Conservation (phyloP, 805 yeast genomes). For the Yueomyces sinensis region DNA sequence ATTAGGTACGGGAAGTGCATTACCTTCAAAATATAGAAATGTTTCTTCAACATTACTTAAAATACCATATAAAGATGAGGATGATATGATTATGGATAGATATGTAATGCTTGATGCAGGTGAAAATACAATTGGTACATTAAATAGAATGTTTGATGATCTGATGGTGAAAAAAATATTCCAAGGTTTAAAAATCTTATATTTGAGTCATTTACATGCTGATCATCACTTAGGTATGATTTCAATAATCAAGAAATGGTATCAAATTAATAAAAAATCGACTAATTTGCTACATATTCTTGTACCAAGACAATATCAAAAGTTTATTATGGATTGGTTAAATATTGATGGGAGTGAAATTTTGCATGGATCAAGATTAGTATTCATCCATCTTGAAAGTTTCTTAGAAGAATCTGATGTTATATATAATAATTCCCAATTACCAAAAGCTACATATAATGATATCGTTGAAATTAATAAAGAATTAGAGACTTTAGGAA, state of each 20-base stretch:
- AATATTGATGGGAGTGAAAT: slow-evolving; percentile 32
- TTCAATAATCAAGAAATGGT: slow-evolving; percentile 60
- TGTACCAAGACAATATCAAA: slow-evolving; percentile 62
- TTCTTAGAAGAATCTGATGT: too few relatives aligned
- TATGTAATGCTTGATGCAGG: slow-evolving; percentile 82
- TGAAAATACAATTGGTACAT: slow-evolving; percentile 72
- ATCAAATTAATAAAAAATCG: slow-evolving; percentile 26
- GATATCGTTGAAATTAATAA: slow-evolving; percentile 12
- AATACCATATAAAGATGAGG: slow-evolving; percentile 33
- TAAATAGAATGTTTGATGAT: slow-evolving; percentile 50
- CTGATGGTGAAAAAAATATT: slow-evolving; percentile 36
- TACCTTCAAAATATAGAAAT: slow-evolving; percentile 75
- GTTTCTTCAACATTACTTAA: slow-evolving; percentile 76
- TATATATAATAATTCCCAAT: too few relatives aligned
- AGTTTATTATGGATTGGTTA: slow-evolving; percentile 60
- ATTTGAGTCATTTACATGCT: slow-evolving; percentile 86
- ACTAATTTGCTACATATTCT: slow-evolving; percentile 38
- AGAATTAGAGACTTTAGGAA: slow-evolving; percentile 30
- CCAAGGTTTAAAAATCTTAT: slow-evolving; percentile 49
- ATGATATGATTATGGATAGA: slow-evolving; percentile 27
- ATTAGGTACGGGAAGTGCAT: slow-evolving; percentile 86
- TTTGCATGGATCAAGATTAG: slow-evolving; percentile 31
- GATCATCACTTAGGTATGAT: slow-evolving; percentile 89
- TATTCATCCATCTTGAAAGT: slow-evolving; percentile 48
- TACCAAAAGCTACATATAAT: too few relatives aligned